Evolutionary conservation across 2,329 filamentous ascomycete genomes (phyloP), one percentile per base, ranked within the genome.

Genomic region (Aureobasidium sp.): DNA sequence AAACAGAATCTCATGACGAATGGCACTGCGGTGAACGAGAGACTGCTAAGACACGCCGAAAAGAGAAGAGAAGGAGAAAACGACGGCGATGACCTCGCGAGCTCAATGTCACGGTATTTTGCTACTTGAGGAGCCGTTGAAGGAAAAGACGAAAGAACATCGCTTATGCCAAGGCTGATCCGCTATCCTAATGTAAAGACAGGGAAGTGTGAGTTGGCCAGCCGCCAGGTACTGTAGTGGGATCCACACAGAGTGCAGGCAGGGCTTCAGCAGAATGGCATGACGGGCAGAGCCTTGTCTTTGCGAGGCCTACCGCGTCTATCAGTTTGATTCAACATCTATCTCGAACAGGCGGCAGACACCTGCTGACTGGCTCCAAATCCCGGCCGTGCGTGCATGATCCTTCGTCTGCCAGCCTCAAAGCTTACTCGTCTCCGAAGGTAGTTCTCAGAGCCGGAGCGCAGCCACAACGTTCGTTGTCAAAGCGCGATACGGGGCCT

Each of bases 361-460:
- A 49, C 56, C 56, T 60, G 57, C 57, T 60, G 57, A 60, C 57
- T 60, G 57, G 57, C 37, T 49, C 35, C 44, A 50, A 22, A 14
- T 39, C 27, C 45, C 45, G 57, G 37, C 44, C 57, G 57, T 49
- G 57, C 57, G 57, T 60, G 57, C 57, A 60, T 45, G 6, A 60
- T 60, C 56, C 56, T 59, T 27, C 44, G 27, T 14, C 56, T 9
- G 56, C 56, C 39, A 60, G 57, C 57, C 54, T 35, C 44, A 60
- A 60, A 60, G 57, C 45, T 60, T 60, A 50, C 44, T 45, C 27
- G 54, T 19, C 40, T 33, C 31, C 39, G 39, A 24, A 44, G 27
- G 31, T 17, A 57, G 17, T 24, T 57, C 29, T 45, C 14, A 33
- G 19, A 45, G 40, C 37, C 39, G 39, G 39, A 42, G 17, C 11